Base-by-base conservation (phyloP, 345 rosid genomes). In the Salix purpurea region DNA sequence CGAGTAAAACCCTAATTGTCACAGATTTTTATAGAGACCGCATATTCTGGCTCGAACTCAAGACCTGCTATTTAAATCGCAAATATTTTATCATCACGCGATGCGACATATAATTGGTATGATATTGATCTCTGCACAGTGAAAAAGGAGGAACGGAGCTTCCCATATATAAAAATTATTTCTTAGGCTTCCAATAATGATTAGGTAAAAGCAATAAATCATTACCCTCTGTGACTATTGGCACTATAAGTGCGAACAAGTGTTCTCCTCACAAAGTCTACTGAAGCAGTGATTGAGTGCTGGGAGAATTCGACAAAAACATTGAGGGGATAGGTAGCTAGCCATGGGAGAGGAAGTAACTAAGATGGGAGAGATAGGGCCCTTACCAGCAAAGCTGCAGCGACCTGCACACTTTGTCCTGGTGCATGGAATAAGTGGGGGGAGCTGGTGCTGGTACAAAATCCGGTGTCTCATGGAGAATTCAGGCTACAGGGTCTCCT, bases 381-480 rank as follows among this genome's bases (percentile, higher is more conserved):
- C 4, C 37, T 6, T 16, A 6, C 7, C 61, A 21, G 2, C 28
- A 61, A 24, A 58, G 32, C 44, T 40, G 40, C 75, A 75, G 56
- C 52, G 48, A 66, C 67, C 50, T 72, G 77, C 81, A 44, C 97
- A 91, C 88, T 93, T 95, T 66, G 97, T 93, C 75, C 76, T 95
- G 82, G 88, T 93, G 32, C 99, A 95, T 44, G 97, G 99, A 50
- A 40, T 90, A 48, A 72, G 93, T 36, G 88, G 88, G 67, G 99
- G 99, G 70, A 85, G 90, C 14, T 95, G 99, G 99, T 93, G 99
- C 83, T 95, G 99, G 99, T 95, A 91, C 88, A 95, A 88, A 71
- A 76, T 95, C 78, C 82, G 87, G 70, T 79, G 90, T 68, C 87
- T 91, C 32, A 84, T 95, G 89, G 99, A 95, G 90, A 85, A 62